These are phyloP conservation scores for Penicillium psychrosexuale DNA, from an alignment of 2,329 filamentous ascomycete genomes.

Conservation along the genomic window DNA sequence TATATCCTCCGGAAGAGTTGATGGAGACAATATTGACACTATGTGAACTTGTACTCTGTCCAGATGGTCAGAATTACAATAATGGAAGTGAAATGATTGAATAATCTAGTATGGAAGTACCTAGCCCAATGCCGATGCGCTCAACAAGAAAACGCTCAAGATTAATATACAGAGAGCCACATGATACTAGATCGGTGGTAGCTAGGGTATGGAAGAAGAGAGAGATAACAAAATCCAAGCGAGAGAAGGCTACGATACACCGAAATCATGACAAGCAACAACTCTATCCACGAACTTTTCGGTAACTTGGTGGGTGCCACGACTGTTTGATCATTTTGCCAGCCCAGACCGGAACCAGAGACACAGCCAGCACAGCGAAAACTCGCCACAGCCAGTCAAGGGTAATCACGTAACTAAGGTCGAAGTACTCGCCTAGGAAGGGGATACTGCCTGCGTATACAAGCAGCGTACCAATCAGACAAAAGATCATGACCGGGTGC, in stretches of 20 bases:
- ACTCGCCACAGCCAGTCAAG: slow-evolving; percentile 87
- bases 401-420: slow-evolving; percentile 73
- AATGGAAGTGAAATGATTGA: not conserved
- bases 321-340: slow-evolving; percentile 80
- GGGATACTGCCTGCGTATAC: slow-evolving; percentile 81
- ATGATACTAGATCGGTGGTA: not conserved
- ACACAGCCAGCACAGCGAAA: slow-evolving; percentile 72
- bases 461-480: slow-evolving; percentile 75
- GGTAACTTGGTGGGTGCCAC: slow-evolving; percentile 87
- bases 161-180: not conserved
- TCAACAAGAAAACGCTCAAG: not conserved
- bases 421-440: slow-evolving; percentile 86
- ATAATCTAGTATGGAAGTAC: not conserved
- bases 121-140: not conserved
- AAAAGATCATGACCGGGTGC: slow-evolving; percentile 88
- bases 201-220: not conserved
- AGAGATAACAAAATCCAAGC: not conserved
- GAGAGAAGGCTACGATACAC: slow-evolving; percentile 4
- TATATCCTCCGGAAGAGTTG: not conserved
- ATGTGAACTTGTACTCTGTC: not conserved
- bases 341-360: slow-evolving; percentile 80
- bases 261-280: not conserved
- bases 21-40: not conserved
- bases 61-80: not conserved
- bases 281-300: slow-evolving; percentile 67